phyloP scores from a whole-genome alignment of 306 rosid species.

The Quercus berberidifolia region DNA sequence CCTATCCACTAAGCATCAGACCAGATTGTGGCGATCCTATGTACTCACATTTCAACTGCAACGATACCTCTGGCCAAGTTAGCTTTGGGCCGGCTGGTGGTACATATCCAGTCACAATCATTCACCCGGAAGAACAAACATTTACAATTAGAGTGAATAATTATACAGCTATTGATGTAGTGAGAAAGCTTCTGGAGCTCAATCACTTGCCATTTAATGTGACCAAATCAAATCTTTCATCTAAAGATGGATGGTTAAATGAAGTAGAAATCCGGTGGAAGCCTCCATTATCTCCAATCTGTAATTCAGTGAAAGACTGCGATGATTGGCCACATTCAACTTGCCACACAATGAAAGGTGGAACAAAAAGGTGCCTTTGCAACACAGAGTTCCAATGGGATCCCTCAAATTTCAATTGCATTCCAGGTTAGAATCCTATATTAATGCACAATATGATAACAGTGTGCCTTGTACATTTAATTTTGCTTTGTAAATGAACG shows the following conservation, averaged over 20 bases:
- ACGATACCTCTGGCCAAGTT: neutral
- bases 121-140: neutral
- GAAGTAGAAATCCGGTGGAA: conserved; percentile 15
- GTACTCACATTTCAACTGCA: neutral
- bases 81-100: neutral
- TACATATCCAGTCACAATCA: neutral
- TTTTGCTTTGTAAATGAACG: neutral
- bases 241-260: neutral
- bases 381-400: neutral
- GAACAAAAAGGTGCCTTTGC: conserved; percentile 9
- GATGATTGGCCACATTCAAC: neutral
- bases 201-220: neutral
- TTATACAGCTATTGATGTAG: neutral
- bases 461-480: neutral
- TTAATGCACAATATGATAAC: neutral
- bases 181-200: neutral
- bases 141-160: neutral
- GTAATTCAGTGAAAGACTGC: conserved; percentile 1
- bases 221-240: neutral
- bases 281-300: conserved; percentile 1
- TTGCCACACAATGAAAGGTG: conserved; percentile 5
- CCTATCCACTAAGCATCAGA: conserved; percentile 22
- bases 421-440: neutral
- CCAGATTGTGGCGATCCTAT: conserved; percentile 16
- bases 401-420: neutral